Evolutionary conservation across 805 yeast species (phyloP).

Genomic region (Tetrapisispora iriomotensis): DNA sequence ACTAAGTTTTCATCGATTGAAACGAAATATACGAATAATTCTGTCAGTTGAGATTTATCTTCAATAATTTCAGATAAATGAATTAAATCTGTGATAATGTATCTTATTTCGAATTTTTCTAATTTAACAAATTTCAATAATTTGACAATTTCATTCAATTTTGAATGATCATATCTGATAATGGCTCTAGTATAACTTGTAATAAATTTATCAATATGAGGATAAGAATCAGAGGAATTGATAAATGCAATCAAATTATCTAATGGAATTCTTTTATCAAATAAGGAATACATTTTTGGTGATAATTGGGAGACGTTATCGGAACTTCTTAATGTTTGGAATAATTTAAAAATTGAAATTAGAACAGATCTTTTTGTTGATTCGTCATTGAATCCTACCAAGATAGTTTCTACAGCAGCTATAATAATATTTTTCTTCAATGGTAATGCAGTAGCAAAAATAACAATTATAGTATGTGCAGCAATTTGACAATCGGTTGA

Average conservation of each 20-base stretch:
- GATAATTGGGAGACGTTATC: slow-evolving; percentile 35
- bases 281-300: slow-evolving; percentile 29
- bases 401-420: slow-evolving; percentile 54
- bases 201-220: slow-evolving; percentile 34
- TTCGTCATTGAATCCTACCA: slow-evolving; percentile 34
- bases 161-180: slow-evolving; percentile 34
- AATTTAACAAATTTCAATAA: slow-evolving; percentile 27
- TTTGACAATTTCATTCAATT: slow-evolving; percentile 29
- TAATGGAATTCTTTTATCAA: slow-evolving; percentile 17
- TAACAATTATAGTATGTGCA: slow-evolving; percentile 74
- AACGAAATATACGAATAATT: slow-evolving; percentile 34
- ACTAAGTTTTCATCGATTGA: slow-evolving; percentile 32
- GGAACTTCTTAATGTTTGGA: slow-evolving; percentile 37
- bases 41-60: slow-evolving; percentile 32
- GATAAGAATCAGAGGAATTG: slow-evolving; percentile 14
- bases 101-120: slow-evolving; percentile 31
- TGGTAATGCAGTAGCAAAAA: slow-evolving; percentile 63
- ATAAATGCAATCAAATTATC: slow-evolving; percentile 17
- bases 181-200: slow-evolving; percentile 37
- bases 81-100: slow-evolving; percentile 32
- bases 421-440: slow-evolving; percentile 42
- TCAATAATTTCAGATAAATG: slow-evolving; percentile 30
- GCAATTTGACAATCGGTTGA: slow-evolving; percentile 63
- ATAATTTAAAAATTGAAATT: slow-evolving; percentile 38
- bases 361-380: slow-evolving; percentile 37